Evolutionary conservation across 139 green algal genomes (phyloP).

Genomic region (Tetradesmus lagerheimii): DNA sequence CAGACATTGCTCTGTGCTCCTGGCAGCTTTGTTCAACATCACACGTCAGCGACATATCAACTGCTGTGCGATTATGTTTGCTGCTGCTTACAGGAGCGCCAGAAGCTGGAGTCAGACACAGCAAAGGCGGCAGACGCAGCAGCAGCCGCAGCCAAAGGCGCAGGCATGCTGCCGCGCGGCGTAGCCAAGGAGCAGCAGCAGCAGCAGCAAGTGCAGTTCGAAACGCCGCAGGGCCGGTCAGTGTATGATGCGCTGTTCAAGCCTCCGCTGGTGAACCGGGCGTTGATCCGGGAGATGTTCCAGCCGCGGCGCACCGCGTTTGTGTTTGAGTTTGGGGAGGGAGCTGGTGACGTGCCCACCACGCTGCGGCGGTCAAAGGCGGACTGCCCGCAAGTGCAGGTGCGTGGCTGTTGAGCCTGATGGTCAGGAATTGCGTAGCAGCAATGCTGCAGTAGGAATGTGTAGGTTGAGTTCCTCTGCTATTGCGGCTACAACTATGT

Average conservation of each 20-base stretch:
- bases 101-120: constrained; percentile 30
- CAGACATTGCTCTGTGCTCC: no score
- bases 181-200: constrained; percentile 49
- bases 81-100: constrained; percentile 22
- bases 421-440: no score
- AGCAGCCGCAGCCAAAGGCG: constrained; percentile 25
- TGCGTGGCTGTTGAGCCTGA: background rate
- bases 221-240: constrained; percentile 57
- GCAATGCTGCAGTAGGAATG: background rate
- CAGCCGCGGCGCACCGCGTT: constrained; percentile 85
- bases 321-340: constrained; percentile 87
- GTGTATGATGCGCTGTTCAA: constrained; percentile 77
- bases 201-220: constrained; percentile 63
- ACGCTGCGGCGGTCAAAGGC: constrained; percentile 89
- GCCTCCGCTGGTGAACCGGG: constrained; percentile 18
- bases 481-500: no score
- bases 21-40: background rate
- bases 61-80: background rate
- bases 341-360: constrained; percentile 81
- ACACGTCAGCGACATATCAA: background rate
- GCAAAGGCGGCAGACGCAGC: constrained; percentile 41
- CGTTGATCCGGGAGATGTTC: constrained; percentile 71
- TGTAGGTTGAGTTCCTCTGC: no score
- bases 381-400: constrained; percentile 82
- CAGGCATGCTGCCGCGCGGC: constrained; percentile 17